Evolutionary conservation across 2,329 filamentous ascomycete genomes (phyloP).

Genomic region (Phoma herbarum): DNA sequence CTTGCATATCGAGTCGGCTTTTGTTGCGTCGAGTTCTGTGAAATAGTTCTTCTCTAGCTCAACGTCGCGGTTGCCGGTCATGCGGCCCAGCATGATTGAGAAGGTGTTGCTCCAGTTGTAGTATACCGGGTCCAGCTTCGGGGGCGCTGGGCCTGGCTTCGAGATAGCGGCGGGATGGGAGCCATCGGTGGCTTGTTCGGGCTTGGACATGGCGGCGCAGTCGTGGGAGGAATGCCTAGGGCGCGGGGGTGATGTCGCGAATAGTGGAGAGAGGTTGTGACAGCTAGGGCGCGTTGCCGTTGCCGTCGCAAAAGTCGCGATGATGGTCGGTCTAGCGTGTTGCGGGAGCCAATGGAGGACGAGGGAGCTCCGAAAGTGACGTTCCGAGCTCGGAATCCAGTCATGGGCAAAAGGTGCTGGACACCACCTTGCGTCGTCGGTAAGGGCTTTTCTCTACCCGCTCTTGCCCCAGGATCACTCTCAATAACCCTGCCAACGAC

Average conservation of each 20-base stretch:
- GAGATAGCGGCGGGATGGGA: conserved; percentile 35
- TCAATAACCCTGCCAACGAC: neutral
- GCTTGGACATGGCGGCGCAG: conserved; percentile 34
- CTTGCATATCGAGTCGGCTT: conserved; percentile 80
- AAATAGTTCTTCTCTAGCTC: conserved; percentile 69
- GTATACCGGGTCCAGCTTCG: conserved; percentile 50
- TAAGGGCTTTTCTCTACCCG: conserved; percentile 7
- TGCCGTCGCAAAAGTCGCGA: conserved; percentile 34
- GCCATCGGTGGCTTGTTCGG: conserved; percentile 41
- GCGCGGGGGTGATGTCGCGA: neutral
- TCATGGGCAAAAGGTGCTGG: conserved; percentile 16
- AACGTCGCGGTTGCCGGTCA: conserved; percentile 42
- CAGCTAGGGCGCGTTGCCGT: conserved; percentile 26
- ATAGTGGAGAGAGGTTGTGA: neutral
- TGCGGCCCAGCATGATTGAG: conserved; percentile 75
- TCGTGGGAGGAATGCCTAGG: neutral
- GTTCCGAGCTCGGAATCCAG: too few relatives aligned
- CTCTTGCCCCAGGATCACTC: neutral
- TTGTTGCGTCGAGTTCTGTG: conserved; percentile 74
- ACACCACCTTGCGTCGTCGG: conserved; percentile 11
- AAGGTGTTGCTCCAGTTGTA: conserved; percentile 84
- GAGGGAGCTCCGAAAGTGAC: neutral
- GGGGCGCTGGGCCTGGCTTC: conserved; percentile 25
- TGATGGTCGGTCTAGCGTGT: conserved; percentile 12
- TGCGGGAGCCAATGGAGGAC: conserved; percentile 18